Percentiles rank a stretch among this genome's conserved stretches.
Conservation (phyloP, 768 basidiomycete species). For the Tylopilus sp. region DNA sequence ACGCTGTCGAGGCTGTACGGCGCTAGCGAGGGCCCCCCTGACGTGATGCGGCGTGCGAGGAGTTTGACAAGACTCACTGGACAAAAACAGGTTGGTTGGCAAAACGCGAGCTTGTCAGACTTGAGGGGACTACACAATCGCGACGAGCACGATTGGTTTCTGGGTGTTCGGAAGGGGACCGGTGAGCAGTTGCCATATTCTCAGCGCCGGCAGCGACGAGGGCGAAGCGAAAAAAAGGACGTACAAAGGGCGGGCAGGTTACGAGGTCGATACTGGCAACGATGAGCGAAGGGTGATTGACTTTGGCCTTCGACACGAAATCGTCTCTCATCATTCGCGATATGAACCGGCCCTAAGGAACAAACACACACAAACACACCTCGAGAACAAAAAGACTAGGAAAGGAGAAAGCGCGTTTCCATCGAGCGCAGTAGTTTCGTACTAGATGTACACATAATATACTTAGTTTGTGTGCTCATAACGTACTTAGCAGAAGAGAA, state of each 20-base stretch:
- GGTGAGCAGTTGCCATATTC: slow-evolving; percentile 17
- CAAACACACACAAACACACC: slow-evolving; percentile 29
- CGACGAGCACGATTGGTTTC: slow-evolving; percentile 25
- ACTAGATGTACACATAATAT: slow-evolving; percentile 27
- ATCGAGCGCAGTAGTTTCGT: background rate
- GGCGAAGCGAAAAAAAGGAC: slow-evolving; percentile 8
- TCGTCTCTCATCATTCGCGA: slow-evolving; percentile 20
- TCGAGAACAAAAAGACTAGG: background rate
- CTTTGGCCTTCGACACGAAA: slow-evolving; percentile 26
- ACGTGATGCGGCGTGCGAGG: slow-evolving; percentile 2
- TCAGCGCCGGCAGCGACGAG: background rate
- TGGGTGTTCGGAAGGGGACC: slow-evolving; percentile 17
- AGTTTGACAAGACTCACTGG: slow-evolving; percentile 20
- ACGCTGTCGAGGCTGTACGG: slow-evolving; percentile 24
- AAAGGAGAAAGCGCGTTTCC: background rate
- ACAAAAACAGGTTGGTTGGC: slow-evolving; percentile 10
- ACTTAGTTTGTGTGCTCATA: slow-evolving; percentile 17
- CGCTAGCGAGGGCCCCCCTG: slow-evolving; percentile 6
- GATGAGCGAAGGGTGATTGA: slow-evolving; percentile 27
- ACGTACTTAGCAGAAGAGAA: slow-evolving; percentile 12
- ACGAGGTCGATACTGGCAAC: slow-evolving; percentile 27
- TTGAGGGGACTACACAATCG: slow-evolving; percentile 26
- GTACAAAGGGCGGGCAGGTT: slow-evolving; percentile 16
- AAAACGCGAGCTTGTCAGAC: slow-evolving; percentile 20
- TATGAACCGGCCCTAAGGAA: slow-evolving; percentile 30